A percentile compares a stretch with the other conserved stretches of the same genome.
Conservation (phyloP, 495 filamentous ascomycete species). For the Chlorociboria aeruginascens region DNA sequence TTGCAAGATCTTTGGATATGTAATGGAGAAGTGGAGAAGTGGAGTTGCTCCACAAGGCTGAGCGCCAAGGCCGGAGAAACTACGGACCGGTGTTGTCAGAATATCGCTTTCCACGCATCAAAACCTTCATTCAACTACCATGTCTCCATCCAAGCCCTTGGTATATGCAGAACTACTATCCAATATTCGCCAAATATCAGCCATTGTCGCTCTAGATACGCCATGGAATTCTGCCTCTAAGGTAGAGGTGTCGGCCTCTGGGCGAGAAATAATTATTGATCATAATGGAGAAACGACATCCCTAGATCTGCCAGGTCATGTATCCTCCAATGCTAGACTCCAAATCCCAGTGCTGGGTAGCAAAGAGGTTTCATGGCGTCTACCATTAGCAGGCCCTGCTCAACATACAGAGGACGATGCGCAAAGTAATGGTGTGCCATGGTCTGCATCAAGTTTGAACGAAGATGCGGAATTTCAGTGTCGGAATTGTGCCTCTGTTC, state of each 20-base stretch:
- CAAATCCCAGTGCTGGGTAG: conserved; percentile 23
- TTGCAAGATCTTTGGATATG: not conserved
- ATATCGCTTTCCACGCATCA: not conserved
- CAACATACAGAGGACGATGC: conserved; percentile 17
- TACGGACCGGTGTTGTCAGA: too few relatives aligned
- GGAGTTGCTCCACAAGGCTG: too few relatives aligned
- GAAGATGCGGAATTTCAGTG: conserved; percentile 47
- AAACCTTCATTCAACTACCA: conserved; percentile 7
- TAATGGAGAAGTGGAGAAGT: not conserved
- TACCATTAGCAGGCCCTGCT: conserved; percentile 42
- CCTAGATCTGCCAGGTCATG: conserved; percentile 54
- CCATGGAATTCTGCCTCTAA: conserved; percentile 32
- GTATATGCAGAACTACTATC: conserved; percentile 81
- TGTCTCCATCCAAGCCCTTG: conserved; percentile 25
- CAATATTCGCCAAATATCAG: conserved; percentile 75
- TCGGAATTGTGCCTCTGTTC: conserved; percentile 37
- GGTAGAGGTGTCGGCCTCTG: conserved; percentile 36
- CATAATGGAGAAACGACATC: conserved; percentile 42
- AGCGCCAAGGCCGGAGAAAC: too few relatives aligned
- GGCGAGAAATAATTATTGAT: conserved; percentile 34
- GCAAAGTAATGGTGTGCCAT: conserved; percentile 42
- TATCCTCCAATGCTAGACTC: conserved; percentile 23
- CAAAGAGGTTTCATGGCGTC: conserved; percentile 53
- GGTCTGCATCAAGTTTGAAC: conserved; percentile 57
- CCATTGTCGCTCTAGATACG: conserved; percentile 54